Evolutionary conservation across 371 early-diverging fungal species (phyloP).

Genomic region (Mucor plumbeus): DNA sequence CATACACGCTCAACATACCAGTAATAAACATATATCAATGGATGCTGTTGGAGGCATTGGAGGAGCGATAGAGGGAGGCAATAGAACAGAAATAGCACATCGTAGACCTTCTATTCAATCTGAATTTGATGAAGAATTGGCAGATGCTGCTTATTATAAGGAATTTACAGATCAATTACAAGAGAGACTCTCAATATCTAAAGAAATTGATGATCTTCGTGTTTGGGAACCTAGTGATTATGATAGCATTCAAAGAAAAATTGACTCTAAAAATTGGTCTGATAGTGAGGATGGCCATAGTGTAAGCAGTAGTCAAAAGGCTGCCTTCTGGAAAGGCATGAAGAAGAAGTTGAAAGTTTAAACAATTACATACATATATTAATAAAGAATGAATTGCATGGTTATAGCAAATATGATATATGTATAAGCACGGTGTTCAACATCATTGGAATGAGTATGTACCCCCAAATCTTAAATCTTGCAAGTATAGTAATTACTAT

Average conservation of each 20-base stretch:
- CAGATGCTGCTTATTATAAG: conserved; percentile 28
- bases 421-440: too few species aligned
- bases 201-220: conserved; percentile 34
- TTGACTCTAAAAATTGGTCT: conserved; percentile 22
- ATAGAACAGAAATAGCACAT: background rate
- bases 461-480: too few species aligned
- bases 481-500: too few species aligned
- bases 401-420: too few species aligned
- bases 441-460: too few species aligned
- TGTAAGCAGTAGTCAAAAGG: conserved; percentile 17
- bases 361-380: background rate
- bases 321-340: conserved; percentile 43
- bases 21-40: conserved; percentile 17
- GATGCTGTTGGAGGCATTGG: conserved; percentile 20
- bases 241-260: conserved; percentile 28
- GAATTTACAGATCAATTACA: conserved; percentile 37
- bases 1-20: background rate
- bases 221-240: conserved; percentile 35
- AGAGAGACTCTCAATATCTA: conserved; percentile 28
- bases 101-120: conserved; percentile 11
- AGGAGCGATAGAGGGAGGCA: background rate
- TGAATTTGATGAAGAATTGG: conserved; percentile 16
- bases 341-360: conserved; percentile 37
- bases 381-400: too few species aligned
- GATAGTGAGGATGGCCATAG: conserved; percentile 11